Evolutionary conservation across 345 rosid species (phyloP), one percentile per base, ranked within the genome.

Genomic region (Bruguiera parviflora): DNA sequence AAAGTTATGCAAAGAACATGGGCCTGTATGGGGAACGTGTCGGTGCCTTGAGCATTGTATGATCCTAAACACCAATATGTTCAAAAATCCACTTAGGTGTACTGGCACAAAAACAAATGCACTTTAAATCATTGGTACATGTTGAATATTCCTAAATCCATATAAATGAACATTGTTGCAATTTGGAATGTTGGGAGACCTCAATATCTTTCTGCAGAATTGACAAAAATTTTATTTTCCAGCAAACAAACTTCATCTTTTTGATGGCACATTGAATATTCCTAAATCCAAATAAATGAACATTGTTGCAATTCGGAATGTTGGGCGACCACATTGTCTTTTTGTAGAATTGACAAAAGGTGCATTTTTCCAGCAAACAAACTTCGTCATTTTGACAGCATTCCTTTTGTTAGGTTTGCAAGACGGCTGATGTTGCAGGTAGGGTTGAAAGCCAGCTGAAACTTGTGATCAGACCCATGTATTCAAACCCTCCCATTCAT

Each of bases 11-110:
- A 58, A 85, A 82, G 76, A 85, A 74, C 72, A 85, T 85, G 88
- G 88, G 86, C 16, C 86, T 85, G 22, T 85, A 85, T 58, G 88
- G 82, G 31, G 88, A 85, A 71, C 86, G 88, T 51, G 81, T 82
- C 57, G 86, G 88, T 68, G 80, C 88, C 33, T 79, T 85, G 28
- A 82, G 79, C 79, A 69, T 85, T 76, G 88, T 85, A 77, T 71
- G 82, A 49, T 58, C 53, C 31, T 53, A 19, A 25, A 43, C 6
- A 22, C 66, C 59, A 24, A 53, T 18, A 18, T 29, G 25, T 56
- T 24, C 25, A 27, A 1, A 2, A 21, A 9, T 56, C 10, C 28
- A 56, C 31, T 56, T 56, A 24, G 18, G 18, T 11, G 18, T 43
- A 13, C 16, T 43, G 49, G 49, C 15, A 43, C 18, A 13, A 43